Evolutionary conservation across 345 rosid species (phyloP), one percentile per base, ranked within the genome.

Genomic region (Abelmoschus esculentus): DNA sequence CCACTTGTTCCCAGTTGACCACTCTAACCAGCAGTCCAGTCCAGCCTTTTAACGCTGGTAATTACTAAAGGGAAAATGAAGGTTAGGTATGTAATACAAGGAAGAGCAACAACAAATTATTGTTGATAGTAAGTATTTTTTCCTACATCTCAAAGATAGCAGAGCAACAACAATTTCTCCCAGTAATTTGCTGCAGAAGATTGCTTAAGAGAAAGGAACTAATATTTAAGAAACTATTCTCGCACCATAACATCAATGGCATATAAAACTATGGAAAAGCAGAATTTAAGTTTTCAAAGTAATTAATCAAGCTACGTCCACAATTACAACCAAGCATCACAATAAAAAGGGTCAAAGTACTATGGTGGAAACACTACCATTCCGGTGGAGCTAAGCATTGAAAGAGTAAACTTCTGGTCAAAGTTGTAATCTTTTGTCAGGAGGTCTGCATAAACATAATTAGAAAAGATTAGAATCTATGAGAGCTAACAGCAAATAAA

Each of bases 371-470:
- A 71, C 50, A 76, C 7, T 83, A 89, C 96, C 86, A 86, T 77
- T 75, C 93, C 93, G 53, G 84, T 79, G 56, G 86, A 31, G 65
- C 82, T 83, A 59, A 78, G 76, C 78, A 86, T 75, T 17, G 86
- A 81, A 60, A 91, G 76, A 47, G 87, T 85, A 78, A 87, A 83
- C 85, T 87, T 91, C 73, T 91, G 88, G 76, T 87, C 96, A 71
- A 83, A 86, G 80, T 80, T 75, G 76, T 87, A 89, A 73, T 89
- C 97, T 80, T 89, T 89, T 77, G 74, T 81, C 74, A 91, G 69
- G 42, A 91, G 86, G 74, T 87, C 96, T 87, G 92, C 88, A 81
- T 66, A 28, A 64, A 42, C 36, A 71, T 72, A 42, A 52, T 14
- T 54, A 56, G 55, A 22, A 72, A 68, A 19, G 10, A 61, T 52